phyloP scores from a whole-genome alignment of 371 early-diverging fungal species.

The Zychaea mexicana region DNA sequence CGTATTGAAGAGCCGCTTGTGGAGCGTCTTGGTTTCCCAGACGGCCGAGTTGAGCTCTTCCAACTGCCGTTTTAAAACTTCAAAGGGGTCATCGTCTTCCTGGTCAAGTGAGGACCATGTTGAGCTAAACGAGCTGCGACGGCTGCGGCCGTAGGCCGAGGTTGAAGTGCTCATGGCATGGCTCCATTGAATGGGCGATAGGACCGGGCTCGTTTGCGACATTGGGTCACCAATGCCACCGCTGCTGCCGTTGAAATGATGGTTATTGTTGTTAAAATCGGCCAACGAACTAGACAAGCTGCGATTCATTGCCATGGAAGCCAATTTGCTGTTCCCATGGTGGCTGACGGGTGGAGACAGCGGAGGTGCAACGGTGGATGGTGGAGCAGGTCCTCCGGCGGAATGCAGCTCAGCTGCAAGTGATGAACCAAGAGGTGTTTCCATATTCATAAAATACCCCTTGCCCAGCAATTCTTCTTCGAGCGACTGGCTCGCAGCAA shows the following conservation, averaged over 20 bases:
- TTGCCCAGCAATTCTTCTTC: slow-evolving; percentile 53
- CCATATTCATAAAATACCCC: slow-evolving; percentile 38
- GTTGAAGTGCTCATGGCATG: slow-evolving; percentile 31
- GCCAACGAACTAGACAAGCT: slow-evolving; percentile 18
- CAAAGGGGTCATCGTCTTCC: slow-evolving; percentile 54
- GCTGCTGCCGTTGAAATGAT: slow-evolving; percentile 1
- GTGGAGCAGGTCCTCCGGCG: slow-evolving; percentile 31
- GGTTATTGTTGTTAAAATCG: slow-evolving; percentile 1
- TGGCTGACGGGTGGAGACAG: slow-evolving; percentile 18
- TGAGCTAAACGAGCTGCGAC: slow-evolving; percentile 44
- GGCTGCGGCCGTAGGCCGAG: slow-evolving; percentile 29
- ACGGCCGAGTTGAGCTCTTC: slow-evolving; percentile 51
- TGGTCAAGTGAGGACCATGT: slow-evolving; percentile 33
- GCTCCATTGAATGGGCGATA: slow-evolving; percentile 37
- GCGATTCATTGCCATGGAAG: slow-evolving; percentile 36
- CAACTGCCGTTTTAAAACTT: slow-evolving; percentile 46
- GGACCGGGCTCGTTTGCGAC: slow-evolving; percentile 27
- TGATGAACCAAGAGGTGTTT: slow-evolving; percentile 45
- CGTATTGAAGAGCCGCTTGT: slow-evolving; percentile 49
- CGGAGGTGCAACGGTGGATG: slow-evolving; percentile 5
- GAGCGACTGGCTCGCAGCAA: slow-evolving; percentile 41
- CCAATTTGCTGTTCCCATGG: slow-evolving; percentile 29
- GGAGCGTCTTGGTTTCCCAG: slow-evolving; percentile 54
- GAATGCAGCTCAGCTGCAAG: slow-evolving; percentile 55
- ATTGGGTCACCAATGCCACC: too few species aligned